A percentile compares a stretch with the other conserved stretches of the same genome.
phyloP scores from a whole-genome alignment of 352 stramenopile species.

The Elongisporangium anandrum region DNA sequence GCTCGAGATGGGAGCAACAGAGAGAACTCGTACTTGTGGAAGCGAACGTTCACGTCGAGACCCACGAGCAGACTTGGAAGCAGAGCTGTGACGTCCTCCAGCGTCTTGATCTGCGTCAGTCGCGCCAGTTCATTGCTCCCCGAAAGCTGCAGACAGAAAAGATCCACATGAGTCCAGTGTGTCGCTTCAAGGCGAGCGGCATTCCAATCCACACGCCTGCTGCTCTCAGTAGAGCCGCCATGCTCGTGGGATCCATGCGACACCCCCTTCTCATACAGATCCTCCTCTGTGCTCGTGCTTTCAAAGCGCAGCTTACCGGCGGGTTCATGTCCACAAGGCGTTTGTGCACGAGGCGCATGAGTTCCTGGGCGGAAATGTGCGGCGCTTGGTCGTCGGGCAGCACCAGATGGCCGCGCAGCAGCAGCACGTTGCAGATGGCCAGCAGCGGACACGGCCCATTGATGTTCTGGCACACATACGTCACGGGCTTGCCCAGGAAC shows the following conservation, averaged over 20 bases:
- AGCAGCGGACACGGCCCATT: constrained; percentile 98
- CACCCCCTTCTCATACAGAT: background rate
- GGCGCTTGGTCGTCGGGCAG: constrained; percentile 59
- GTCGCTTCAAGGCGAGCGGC: background rate
- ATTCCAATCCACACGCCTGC: background rate
- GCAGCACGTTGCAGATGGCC: constrained; percentile 94
- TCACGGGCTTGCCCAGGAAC: constrained; percentile 77
- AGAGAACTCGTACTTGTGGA: constrained; percentile 67
- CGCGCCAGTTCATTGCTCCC: constrained; percentile 46
- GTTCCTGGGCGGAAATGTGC: constrained; percentile 80
- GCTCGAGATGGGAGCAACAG: background rate
- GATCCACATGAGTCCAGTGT: background rate
- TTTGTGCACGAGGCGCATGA: constrained; percentile 90
- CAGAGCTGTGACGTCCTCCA: constrained; percentile 88
- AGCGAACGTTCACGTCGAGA: constrained; percentile 98
- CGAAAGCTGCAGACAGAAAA: constrained; percentile 22
- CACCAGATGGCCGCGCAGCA: constrained; percentile 88
- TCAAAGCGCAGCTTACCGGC: constrained; percentile 21
- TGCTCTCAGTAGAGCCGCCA: too few species aligned
- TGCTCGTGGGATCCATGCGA: too few species aligned
- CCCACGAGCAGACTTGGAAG: constrained; percentile 94
- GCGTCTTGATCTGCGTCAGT: constrained; percentile 78
- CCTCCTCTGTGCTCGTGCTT: background rate
- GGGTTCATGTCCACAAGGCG: constrained; percentile 84
- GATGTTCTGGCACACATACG: constrained; percentile 96